Conservation (phyloP, 768 basidiomycete species). For the Wakefieldia striispora region DNA sequence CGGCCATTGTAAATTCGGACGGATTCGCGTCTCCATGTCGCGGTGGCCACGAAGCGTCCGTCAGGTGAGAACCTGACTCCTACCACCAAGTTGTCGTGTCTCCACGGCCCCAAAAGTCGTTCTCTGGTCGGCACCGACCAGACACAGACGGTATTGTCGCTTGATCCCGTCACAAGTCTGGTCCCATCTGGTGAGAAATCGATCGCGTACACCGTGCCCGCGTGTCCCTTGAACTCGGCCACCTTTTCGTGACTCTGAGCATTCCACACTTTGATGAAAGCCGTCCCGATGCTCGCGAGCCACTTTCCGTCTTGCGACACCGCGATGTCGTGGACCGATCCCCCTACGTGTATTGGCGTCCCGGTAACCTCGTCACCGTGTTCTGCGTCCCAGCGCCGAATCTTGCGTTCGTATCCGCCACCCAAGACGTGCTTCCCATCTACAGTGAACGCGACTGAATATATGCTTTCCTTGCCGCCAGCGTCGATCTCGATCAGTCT, state of each 20-base stretch:
- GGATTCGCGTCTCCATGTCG: not conserved
- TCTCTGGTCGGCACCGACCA: not conserved
- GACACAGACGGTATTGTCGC: not conserved
- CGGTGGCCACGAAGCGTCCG: not conserved
- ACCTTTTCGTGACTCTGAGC: not conserved
- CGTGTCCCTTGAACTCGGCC: not conserved
- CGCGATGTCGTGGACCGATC: not conserved
- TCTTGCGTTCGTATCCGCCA: not conserved
- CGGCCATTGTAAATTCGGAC: not conserved
- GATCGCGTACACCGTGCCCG: not conserved
- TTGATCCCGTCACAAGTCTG: not conserved
- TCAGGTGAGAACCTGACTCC: not conserved
- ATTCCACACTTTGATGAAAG: conserved; percentile 4
- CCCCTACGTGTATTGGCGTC: not conserved
- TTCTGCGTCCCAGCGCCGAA: conserved; percentile 3
- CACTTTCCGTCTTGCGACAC: conserved; percentile 7
- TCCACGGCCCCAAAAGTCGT: not conserved
- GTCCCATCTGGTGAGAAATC: not conserved
- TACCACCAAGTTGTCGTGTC: not conserved
- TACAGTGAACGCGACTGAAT: not conserved
- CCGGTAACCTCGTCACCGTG: not conserved
- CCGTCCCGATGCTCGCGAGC: conserved; percentile 5
- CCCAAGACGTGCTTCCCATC: conserved; percentile 4
- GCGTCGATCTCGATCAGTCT: not conserved
- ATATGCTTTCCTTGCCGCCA: not conserved